These are phyloP conservation scores for Cymbopogon flexuosus DNA, from an alignment of 202 grass and related monocot species.

Conservation along the genomic window DNA sequence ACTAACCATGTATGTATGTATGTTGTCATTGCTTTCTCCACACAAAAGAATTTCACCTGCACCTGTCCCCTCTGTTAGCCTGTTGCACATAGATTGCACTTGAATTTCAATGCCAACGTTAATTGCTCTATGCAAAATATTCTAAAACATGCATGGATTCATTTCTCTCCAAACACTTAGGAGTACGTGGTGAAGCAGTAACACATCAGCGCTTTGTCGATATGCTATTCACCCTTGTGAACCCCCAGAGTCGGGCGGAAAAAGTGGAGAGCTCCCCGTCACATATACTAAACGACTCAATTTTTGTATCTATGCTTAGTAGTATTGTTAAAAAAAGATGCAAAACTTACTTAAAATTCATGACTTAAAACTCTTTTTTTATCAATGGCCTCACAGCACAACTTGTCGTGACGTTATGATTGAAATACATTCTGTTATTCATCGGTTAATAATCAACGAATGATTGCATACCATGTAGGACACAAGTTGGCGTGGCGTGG, in stretches of 20 bases:
- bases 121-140: not conserved
- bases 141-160: not conserved
- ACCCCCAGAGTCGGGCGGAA: not conserved
- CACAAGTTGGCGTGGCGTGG: not conserved
- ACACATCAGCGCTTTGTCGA: not conserved
- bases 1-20: not conserved
- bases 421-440: not conserved
- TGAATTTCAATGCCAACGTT: not conserved
- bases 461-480: not conserved
- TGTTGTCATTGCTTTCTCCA: too few relatives aligned
- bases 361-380: too few relatives aligned
- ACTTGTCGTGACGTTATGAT: not conserved
- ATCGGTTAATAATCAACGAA: not conserved
- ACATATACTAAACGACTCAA: not conserved
- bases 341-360: too few relatives aligned
- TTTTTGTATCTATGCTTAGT: too few relatives aligned
- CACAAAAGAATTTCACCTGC: not conserved
- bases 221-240: not conserved
- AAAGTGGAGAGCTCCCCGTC: too few relatives aligned
- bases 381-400: not conserved
- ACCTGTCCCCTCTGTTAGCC: not conserved
- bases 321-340: too few relatives aligned
- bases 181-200: not conserved
- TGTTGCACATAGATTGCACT: not conserved
- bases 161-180: not conserved